Evolutionary conservation across 2,329 filamentous ascomycete genomes (phyloP).

Genomic region (Diaporthe helianthi): DNA sequence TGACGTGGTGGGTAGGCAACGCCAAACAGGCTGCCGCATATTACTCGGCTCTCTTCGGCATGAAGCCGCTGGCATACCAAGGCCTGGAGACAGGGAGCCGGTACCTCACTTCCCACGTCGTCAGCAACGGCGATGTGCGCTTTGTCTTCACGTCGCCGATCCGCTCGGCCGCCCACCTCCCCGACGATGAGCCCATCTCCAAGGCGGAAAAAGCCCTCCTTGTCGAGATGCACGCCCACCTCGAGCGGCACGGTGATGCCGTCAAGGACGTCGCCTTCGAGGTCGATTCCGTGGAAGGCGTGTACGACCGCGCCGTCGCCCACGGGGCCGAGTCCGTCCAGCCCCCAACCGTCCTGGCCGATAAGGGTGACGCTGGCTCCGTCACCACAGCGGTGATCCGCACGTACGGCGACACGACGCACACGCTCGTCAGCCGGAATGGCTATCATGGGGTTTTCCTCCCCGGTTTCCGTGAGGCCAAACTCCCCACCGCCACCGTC

Average conservation of each 20-base stretch:
- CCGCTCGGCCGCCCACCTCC: slow-evolving; percentile 64
- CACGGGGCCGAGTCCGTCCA: slow-evolving; percentile 69
- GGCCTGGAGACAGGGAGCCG: slow-evolving; percentile 89
- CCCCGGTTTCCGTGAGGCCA: slow-evolving; percentile 75
- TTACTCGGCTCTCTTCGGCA: slow-evolving; percentile 88
- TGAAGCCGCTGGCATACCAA: slow-evolving; percentile 80
- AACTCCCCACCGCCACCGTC: slow-evolving; percentile 46
- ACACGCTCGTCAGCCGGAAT: slow-evolving; percentile 81
- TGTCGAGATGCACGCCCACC: slow-evolving; percentile 79
- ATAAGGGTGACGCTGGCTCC: slow-evolving; percentile 68
- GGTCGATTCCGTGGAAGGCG: slow-evolving; percentile 84
- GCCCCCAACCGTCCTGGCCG: slow-evolving; percentile 60
- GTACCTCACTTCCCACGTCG: slow-evolving; percentile 82
- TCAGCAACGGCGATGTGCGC: slow-evolving; percentile 76
- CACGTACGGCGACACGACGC: slow-evolving; percentile 95
- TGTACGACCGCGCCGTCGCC: slow-evolving; percentile 76
- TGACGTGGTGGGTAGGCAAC: slow-evolving; percentile 97
- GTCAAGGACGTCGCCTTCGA: slow-evolving; percentile 97
- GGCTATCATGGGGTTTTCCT: slow-evolving; percentile 80
- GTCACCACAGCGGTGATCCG: slow-evolving; percentile 80
- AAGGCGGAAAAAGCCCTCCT: slow-evolving; percentile 70
- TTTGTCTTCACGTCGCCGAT: slow-evolving; percentile 88
- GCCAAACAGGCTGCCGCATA: slow-evolving; percentile 93
- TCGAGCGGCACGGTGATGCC: slow-evolving; percentile 88
- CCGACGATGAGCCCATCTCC: slow-evolving; percentile 66